Conservation (phyloP, 1,139 yeast genomes). For the Blastobotrys raffinosifermentans region DNA sequence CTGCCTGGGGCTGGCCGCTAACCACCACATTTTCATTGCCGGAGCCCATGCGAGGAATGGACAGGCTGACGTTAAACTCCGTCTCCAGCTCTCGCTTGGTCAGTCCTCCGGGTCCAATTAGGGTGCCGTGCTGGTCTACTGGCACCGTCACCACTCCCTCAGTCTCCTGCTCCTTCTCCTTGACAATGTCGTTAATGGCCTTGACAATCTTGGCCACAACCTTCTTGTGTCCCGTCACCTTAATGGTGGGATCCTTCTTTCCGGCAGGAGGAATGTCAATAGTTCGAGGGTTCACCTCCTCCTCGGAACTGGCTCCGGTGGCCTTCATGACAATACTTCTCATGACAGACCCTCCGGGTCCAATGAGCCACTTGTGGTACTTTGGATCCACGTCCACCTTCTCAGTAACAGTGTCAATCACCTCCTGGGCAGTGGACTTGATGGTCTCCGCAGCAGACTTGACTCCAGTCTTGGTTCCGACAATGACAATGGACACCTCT, state of each 20-base stretch:
- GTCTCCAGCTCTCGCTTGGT: conserved; percentile 68
- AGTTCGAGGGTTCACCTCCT: conserved; percentile 45
- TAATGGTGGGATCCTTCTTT: conserved; percentile 52
- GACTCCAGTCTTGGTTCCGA: conserved; percentile 79
- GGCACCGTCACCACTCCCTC: conserved; percentile 57
- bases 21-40: conserved; percentile 32
- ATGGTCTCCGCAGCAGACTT: conserved; percentile 65
- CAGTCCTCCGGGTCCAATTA: conserved; percentile 80
- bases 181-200: conserved; percentile 59
- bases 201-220: conserved; percentile 66
- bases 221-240: conserved; percentile 67
- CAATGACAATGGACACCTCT: conserved; percentile 57
- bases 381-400: conserved; percentile 68
- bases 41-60: conserved; percentile 54
- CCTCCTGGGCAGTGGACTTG: conserved; percentile 56
- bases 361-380: conserved; percentile 74
- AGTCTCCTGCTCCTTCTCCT: conserved; percentile 57
- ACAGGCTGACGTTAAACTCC: conserved; percentile 57
- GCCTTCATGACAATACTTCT: conserved; percentile 72
- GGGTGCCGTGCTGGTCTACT: conserved; percentile 65
- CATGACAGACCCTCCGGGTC: conserved; percentile 71
- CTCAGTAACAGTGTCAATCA: conserved; percentile 58
- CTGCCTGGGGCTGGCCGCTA: conserved; percentile 30
- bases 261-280: conserved; percentile 73
- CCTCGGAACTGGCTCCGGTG: conserved; percentile 53